These are phyloP conservation scores for Linnemannia schmuckeri DNA, from an alignment of 192 early-diverging fungal species.

Conservation along the genomic window DNA sequence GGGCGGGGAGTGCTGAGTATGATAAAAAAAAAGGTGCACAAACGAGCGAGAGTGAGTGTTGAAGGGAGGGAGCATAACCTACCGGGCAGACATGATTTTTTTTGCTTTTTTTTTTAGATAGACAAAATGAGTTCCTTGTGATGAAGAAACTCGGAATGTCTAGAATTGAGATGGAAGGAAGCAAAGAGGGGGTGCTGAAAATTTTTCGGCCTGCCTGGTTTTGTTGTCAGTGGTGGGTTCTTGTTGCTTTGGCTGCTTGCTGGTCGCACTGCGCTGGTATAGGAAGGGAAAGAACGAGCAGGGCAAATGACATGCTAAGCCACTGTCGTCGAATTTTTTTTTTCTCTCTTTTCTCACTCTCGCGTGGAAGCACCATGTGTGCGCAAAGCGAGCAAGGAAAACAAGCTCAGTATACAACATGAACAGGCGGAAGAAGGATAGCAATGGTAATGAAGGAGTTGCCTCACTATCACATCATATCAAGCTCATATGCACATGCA, in stretches of 20 bases:
- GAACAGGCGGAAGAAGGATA: background rate
- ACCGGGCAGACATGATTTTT: conserved; percentile 57
- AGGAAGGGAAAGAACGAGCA: background rate
- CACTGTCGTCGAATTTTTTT: background rate
- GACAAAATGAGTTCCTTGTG: conserved; percentile 45
- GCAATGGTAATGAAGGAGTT: background rate
- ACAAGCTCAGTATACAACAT: too few relatives aligned
- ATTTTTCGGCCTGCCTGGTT: conserved; percentile 27
- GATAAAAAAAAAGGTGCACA: background rate
- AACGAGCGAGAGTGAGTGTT: too few relatives aligned
- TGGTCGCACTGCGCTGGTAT: too few relatives aligned
- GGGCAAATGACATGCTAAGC: background rate
- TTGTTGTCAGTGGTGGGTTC: background rate
- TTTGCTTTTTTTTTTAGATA: conserved; percentile 53
- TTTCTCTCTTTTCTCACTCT: background rate
- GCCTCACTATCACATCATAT: background rate
- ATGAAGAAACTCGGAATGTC: conserved; percentile 53
- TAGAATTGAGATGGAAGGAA: conserved; percentile 47
- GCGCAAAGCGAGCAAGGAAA: too few relatives aligned
- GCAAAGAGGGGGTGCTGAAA: conserved; percentile 54
- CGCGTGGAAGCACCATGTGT: background rate
- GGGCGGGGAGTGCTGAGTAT: background rate
- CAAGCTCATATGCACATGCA: background rate
- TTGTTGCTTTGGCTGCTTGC: background rate
- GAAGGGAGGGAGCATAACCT: conserved; percentile 5